phyloP scores from a whole-genome alignment of 2,329 filamentous ascomycete species.

The Neurospora sp. region DNA sequence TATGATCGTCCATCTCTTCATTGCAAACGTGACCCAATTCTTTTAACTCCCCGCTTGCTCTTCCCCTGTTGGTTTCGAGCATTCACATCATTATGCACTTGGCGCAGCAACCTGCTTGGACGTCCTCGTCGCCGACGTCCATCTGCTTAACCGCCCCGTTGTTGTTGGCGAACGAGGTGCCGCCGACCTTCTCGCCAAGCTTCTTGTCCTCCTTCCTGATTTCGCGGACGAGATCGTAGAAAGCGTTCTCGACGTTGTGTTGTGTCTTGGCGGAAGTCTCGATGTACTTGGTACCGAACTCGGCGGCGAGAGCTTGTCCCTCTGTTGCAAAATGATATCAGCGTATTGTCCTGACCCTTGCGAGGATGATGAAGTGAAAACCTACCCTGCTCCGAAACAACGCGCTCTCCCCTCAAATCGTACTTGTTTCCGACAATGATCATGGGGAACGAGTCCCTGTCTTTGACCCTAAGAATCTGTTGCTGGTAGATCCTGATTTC shows the following conservation, averaged over 20 bases:
- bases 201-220: constrained; percentile 98
- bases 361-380: constrained; percentile 11
- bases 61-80: constrained; percentile 3
- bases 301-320: constrained; percentile 74
- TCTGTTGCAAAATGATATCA: constrained; percentile 42
- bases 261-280: constrained; percentile 97
- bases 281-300: constrained; percentile 96
- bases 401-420: constrained; percentile 87
- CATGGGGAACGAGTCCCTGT: constrained; percentile 99
- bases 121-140: constrained; percentile 62
- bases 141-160: constrained; percentile 61
- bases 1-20: constrained; percentile 1
- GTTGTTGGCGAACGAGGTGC: constrained; percentile 52
- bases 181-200: constrained; percentile 74
- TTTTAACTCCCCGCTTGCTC: constrained; percentile 1
- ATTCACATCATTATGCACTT: constrained; percentile 81
- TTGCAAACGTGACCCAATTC: constrained; percentile 2
- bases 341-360: constrained; percentile 1
- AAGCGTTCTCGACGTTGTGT: constrained; percentile 96
- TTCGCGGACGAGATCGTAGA: constrained; percentile 96
- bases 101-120: constrained; percentile 68
- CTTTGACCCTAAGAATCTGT: constrained; percentile 96
- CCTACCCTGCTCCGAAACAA: constrained; percentile 85
- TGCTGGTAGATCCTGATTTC: constrained; percentile 98
- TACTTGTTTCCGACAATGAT: constrained; percentile 99